Percentiles rank a stretch among this genome's conserved stretches.
Conservation (phyloP, 2,329 filamentous ascomycete genomes). For the Fusarium coffeatum region DNA sequence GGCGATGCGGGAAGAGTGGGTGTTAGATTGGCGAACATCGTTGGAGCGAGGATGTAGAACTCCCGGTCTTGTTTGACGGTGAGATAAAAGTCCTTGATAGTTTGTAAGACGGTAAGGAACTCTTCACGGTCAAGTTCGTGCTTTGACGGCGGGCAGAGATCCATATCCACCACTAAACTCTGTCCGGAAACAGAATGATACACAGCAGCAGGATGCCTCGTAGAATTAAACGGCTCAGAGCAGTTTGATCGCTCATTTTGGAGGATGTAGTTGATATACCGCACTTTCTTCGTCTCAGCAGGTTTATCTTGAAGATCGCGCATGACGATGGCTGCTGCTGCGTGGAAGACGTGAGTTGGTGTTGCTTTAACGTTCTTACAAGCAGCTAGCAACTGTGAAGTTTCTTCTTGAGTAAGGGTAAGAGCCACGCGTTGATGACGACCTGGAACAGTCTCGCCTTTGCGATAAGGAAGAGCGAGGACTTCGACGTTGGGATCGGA, state of each 20-base stretch:
- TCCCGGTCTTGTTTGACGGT: constrained; percentile 47
- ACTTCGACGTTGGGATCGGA: neutral
- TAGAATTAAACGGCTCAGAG: constrained; percentile 36
- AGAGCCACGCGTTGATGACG: constrained; percentile 45
- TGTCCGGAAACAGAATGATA: constrained; percentile 50
- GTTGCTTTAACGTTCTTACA: constrained; percentile 41
- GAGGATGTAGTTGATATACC: constrained; percentile 50
- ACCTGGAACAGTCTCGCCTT: constrained; percentile 29
- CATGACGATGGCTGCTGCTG: constrained; percentile 47
- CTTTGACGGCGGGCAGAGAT: neutral
- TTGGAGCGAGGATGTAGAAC: constrained; percentile 44
- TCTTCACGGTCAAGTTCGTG: neutral
- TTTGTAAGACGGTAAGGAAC: constrained; percentile 42
- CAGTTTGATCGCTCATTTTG: constrained; percentile 49
- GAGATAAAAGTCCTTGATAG: constrained; percentile 47
- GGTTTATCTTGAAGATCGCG: constrained; percentile 43
- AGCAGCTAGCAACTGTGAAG: constrained; percentile 27
- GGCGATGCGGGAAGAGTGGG: constrained; percentile 25
- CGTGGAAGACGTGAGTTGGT: constrained; percentile 50
- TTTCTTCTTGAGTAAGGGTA: constrained; percentile 30
- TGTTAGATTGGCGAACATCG: constrained; percentile 36
- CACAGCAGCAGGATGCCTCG: constrained; percentile 42
- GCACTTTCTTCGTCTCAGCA: neutral
- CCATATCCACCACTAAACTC: constrained; percentile 46
- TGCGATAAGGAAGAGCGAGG: constrained; percentile 37